phyloP scores from a whole-genome alignment of 495 filamentous ascomycete genomes.

The Hyaloscypha bicolor region DNA sequence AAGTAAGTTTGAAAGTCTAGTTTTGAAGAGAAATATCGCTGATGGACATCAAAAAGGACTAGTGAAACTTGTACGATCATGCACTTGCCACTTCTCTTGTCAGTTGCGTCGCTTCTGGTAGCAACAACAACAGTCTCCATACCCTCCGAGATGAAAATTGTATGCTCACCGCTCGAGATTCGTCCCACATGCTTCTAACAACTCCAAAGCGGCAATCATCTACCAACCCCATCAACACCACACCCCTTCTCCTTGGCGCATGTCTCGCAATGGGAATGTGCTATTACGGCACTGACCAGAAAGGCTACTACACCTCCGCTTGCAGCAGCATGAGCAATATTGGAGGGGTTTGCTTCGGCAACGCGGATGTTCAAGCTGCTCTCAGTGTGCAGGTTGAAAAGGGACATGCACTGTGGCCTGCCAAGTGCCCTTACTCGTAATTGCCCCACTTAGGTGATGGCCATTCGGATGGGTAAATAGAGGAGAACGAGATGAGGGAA shows the following conservation, averaged over 20 bases:
- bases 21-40: too few relatives aligned
- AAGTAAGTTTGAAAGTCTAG: too few relatives aligned
- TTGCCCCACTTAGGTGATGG: background rate
- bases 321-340: background rate
- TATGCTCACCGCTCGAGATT: too few relatives aligned
- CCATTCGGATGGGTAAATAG: background rate
- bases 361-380: background rate
- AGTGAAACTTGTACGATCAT: too few relatives aligned
- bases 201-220: too few relatives aligned
- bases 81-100: too few relatives aligned
- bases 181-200: too few relatives aligned
- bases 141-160: too few relatives aligned
- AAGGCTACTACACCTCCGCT: background rate
- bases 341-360: background rate
- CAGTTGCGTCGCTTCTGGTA: too few relatives aligned
- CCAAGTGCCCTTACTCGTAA: background rate
- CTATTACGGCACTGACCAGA: background rate
- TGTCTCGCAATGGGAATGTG: background rate
- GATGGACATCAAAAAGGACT: too few relatives aligned
- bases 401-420: background rate
- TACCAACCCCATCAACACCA: too few relatives aligned
- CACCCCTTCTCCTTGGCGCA: background rate
- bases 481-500: background rate
- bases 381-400: background rate
- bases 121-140: too few relatives aligned